Percentiles rank a stretch among this genome's conserved stretches.
Conservation (phyloP, 169 alveolate species). For the Ichthyophthirius multifiliis region DNA sequence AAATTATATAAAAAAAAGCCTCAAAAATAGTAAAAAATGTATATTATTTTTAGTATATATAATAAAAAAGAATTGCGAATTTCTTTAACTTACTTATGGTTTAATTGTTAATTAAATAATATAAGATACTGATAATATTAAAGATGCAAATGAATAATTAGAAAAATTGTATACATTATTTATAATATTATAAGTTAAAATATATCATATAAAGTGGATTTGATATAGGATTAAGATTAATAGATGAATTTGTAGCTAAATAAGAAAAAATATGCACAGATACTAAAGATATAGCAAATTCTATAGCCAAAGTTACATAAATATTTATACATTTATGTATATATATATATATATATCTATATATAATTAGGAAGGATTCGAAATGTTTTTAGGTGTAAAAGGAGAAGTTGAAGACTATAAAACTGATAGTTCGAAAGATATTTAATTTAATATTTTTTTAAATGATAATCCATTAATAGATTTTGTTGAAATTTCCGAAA, state of each 20-base stretch:
- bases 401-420: slow-evolving; percentile 17
- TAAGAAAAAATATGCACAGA: slow-evolving; percentile 25
- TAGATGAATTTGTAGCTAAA: slow-evolving; percentile 33
- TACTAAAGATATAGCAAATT: slow-evolving; percentile 25
- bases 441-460: slow-evolving; percentile 15
- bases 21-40: too few species aligned
- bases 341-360: too few species aligned
- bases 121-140: slow-evolving; percentile 28
- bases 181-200: background rate
- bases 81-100: slow-evolving; percentile 32
- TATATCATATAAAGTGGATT: background rate
- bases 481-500: slow-evolving; percentile 41
- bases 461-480: slow-evolving; percentile 31
- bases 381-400: slow-evolving; percentile 34
- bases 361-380: slow-evolving; percentile 13
- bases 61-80: slow-evolving; percentile 29
- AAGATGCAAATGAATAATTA: slow-evolving; percentile 32
- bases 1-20: too few species aligned
- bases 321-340: too few species aligned
- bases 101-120: slow-evolving; percentile 26
- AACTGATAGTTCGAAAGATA: slow-evolving; percentile 20
- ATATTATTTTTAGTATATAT: too few species aligned
- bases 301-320: slow-evolving; percentile 21
- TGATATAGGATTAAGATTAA: slow-evolving; percentile 32
- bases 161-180: slow-evolving; percentile 20